Evolutionary conservation across 371 early-diverging fungal species (phyloP), one percentile per base, ranked within the genome.

Genomic region (Funneliformis caledonium): DNA sequence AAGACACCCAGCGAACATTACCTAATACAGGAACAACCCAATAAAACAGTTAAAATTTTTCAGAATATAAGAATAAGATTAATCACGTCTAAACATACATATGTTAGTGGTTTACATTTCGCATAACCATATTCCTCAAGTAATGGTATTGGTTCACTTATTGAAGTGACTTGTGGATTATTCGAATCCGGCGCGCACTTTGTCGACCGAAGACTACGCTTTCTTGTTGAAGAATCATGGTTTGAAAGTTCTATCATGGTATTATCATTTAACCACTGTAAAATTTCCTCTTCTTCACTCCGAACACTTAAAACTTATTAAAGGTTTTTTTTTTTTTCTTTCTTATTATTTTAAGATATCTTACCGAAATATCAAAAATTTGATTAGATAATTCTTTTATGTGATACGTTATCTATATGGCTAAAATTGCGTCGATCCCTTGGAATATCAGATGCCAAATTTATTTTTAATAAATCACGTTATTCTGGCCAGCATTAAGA

Each of bases 1-100:
- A 60, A 94, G 80, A 12, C 91, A 93, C 67, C 94, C 94, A 42
- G 91, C 91, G 76, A 92, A 81, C 74, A 91, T 87, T 62, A 90
- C 88, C 93, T 94, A 80, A 96, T 6, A 56, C 6, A 56, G 19
- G 19, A 19, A n/a, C 16, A 52, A 19, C 16, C 56, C 7, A 56
- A 19, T 19, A 56, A 26, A 56, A 6, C 7, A 16, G 19, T 56
- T 52, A 52, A 52, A 16, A 12, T 16, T 5, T 26, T 52, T 52
- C 52, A 52, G 16, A 56, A 56, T 16, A 19, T 19, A 6, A n/a
- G 16, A 56, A 56, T 26, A 56, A 56, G 37, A 37, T 37, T 37
- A 37, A 3, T 7, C 19, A 16, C 16, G 14, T 56, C 19, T 19
- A 56, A 19, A 56, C 56, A 56, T 56, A 56, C 56, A 19, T 56